phyloP scores from a whole-genome alignment of 306 rosid genomes.

The Prunus mira region DNA sequence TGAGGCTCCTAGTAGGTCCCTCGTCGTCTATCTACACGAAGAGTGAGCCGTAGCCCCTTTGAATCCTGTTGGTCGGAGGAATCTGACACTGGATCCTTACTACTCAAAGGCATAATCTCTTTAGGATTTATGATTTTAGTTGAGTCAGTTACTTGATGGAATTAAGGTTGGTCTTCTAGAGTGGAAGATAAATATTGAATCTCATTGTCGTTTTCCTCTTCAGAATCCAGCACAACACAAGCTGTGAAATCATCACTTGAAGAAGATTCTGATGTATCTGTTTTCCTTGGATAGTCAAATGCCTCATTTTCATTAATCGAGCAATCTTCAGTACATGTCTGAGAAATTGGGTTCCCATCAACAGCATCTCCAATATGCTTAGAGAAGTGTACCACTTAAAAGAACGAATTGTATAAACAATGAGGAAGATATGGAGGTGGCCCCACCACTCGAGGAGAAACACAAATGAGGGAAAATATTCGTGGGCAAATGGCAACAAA shows the following conservation, averaged over 20 bases:
- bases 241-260: conserved; percentile 32
- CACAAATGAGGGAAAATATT: too few relatives aligned
- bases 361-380: conserved; percentile 7
- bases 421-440: too few relatives aligned
- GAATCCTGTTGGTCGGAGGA: conserved; percentile 19
- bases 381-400: neutral
- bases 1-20: conserved; percentile 21
- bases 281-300: conserved; percentile 25
- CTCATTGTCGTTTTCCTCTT: conserved; percentile 30
- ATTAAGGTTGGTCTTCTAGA: conserved; percentile 6
- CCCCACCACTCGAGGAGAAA: too few relatives aligned
- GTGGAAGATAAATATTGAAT: conserved; percentile 14
- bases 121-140: conserved; percentile 18
- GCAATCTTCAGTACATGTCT: conserved; percentile 19
- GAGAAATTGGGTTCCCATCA: conserved; percentile 18
- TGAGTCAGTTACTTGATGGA: conserved; percentile 15
- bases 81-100: conserved; percentile 19
- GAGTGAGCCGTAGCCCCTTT: conserved; percentile 37
- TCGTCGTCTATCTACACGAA: conserved; percentile 19
- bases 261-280: conserved; percentile 16
- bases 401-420: too few relatives aligned
- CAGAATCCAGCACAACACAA: conserved; percentile 54
- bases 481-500: too few relatives aligned
- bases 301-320: conserved; percentile 22
- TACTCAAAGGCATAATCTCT: conserved; percentile 27